Conservation (phyloP, 495 filamentous ascomycete genomes). For the Penicillium waksmanii region DNA sequence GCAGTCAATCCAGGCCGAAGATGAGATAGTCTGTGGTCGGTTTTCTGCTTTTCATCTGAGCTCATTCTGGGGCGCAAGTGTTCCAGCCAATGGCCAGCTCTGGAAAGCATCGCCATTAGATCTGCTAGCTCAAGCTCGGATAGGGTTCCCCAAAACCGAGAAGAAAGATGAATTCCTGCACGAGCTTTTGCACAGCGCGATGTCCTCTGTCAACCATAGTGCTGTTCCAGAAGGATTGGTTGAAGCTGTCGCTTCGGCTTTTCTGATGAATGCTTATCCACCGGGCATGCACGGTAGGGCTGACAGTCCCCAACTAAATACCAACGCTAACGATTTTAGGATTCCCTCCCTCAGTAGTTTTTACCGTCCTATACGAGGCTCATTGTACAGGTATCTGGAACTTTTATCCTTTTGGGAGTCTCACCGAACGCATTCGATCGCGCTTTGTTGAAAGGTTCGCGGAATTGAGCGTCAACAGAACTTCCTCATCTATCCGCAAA, state of each 20-base stretch:
- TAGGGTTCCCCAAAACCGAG: neutral
- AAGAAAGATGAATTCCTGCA: neutral
- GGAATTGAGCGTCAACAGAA: neutral
- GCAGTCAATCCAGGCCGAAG: neutral
- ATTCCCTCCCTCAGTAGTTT: neutral
- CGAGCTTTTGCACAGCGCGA: neutral
- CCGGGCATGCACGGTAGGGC: neutral
- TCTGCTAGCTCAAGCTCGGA: neutral
- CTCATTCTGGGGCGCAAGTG: neutral
- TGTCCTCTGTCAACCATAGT: neutral
- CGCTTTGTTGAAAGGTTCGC: neutral
- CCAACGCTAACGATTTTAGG: neutral
- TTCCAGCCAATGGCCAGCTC: neutral
- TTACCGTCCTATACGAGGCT: neutral
- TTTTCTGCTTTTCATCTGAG: conserved; percentile 16
- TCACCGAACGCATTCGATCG: neutral
- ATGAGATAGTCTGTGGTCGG: neutral
- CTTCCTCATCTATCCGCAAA: neutral
- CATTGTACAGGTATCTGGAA: neutral
- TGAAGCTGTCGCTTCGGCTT: neutral
- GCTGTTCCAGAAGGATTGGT: neutral
- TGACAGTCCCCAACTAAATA: neutral
- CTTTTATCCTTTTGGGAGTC: neutral
- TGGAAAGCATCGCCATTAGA: neutral
- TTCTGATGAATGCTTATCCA: conserved; percentile 5